These are phyloP conservation scores for Plenodomus biglobosus DNA, from an alignment of 2,329 filamentous ascomycete genomes.

Conservation along the genomic window DNA sequence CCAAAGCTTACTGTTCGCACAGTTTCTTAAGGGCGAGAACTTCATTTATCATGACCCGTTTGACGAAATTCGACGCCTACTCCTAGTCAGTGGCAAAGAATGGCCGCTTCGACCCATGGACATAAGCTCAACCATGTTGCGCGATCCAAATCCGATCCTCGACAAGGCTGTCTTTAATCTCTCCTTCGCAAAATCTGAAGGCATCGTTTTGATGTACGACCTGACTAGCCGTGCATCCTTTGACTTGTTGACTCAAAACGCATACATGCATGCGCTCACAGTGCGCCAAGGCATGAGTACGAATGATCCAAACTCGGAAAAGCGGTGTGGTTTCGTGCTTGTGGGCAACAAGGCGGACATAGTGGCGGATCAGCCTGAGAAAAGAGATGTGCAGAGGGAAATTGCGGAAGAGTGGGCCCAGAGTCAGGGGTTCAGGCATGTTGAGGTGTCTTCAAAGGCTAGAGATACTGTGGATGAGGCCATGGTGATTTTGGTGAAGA, in stretches of 20 bases:
- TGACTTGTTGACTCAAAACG: slow-evolving; percentile 18
- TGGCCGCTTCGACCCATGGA: slow-evolving; percentile 21
- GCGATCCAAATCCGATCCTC: slow-evolving; percentile 6
- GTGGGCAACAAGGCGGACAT: slow-evolving; percentile 33
- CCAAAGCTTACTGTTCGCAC: not conserved
- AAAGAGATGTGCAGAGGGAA: slow-evolving; percentile 17
- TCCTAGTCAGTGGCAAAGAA: slow-evolving; percentile 11
- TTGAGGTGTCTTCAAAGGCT: slow-evolving; percentile 20
- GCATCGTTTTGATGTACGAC: slow-evolving; percentile 35
- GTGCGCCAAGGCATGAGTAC: slow-evolving; percentile 1
- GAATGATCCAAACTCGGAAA: not conserved
- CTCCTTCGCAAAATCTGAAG: slow-evolving; percentile 16
- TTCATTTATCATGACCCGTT: slow-evolving; percentile 8
- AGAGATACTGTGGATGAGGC: slow-evolving; percentile 12
- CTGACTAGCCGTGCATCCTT: slow-evolving; percentile 26
- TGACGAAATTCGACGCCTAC: slow-evolving; percentile 8
- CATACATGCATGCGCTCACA: slow-evolving; percentile 16
- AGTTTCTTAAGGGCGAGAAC: slow-evolving; percentile 11
- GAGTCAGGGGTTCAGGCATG: slow-evolving; percentile 22
- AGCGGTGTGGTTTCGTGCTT: slow-evolving; percentile 30
- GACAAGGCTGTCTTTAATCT: slow-evolving; percentile 7
- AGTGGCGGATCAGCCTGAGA: not conserved
- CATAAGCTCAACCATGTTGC: slow-evolving; percentile 19
- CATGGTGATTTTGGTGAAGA: slow-evolving; percentile 18
- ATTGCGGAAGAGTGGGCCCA: slow-evolving; percentile 28